Conservation (phyloP, 208 protist species). For the Balamuthia mandrillaris region DNA sequence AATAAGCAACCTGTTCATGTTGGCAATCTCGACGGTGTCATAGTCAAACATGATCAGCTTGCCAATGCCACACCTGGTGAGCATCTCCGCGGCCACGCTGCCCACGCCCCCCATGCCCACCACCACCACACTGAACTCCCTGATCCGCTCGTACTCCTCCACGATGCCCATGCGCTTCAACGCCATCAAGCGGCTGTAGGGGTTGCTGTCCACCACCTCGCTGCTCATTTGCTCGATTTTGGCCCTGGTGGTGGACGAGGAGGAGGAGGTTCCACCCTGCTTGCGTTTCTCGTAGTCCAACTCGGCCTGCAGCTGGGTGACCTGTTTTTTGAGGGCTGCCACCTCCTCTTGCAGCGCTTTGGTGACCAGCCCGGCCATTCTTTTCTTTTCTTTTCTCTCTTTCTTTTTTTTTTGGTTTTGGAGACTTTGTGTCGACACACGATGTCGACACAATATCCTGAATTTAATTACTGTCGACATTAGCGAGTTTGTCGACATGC, state of each 20-base stretch:
- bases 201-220: conserved; percentile 89
- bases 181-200: conserved; percentile 90
- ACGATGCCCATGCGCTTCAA: conserved; percentile 96
- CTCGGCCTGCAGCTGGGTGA: no score
- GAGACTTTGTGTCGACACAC: no score
- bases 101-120: conserved; percentile 92
- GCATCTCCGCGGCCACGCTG: conserved; percentile 94
- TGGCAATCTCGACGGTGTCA: conserved; percentile 95
- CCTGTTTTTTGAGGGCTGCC: no score
- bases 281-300: no score
- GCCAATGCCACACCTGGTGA: conserved; percentile 93
- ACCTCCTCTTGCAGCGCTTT: no score
- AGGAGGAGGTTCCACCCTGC: no score
- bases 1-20: conserved; percentile 95
- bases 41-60: conserved; percentile 97
- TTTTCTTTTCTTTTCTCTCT: no score
- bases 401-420: no score
- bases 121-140: conserved; percentile 83
- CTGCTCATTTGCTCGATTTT: conserved; percentile 75
- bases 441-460: no score
- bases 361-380: no score
- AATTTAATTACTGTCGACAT: no score
- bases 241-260: conserved; percentile 2
- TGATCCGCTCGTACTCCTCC: conserved; percentile 91
- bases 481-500: no score